Conservation (phyloP, 1,284 basidiomycete species). For the Tilletia indica region DNA sequence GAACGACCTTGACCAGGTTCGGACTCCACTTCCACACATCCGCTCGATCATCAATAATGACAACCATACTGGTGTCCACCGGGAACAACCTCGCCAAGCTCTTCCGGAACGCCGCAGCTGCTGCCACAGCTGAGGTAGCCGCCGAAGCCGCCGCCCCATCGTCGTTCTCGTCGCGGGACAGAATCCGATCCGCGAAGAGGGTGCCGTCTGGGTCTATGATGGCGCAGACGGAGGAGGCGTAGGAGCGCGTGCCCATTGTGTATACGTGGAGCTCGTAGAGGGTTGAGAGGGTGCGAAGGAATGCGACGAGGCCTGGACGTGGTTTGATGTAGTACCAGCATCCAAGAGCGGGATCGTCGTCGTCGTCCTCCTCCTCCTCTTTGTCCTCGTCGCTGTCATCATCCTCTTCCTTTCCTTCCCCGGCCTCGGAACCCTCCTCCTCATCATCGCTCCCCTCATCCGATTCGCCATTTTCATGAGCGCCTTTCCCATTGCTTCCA, state of each 20-base stretch:
- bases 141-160: not conserved
- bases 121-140: not conserved
- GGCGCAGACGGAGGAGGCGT: conserved; percentile 90
- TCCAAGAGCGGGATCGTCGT: conserved; percentile 60
- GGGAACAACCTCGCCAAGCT: conserved; percentile 87
- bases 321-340: conserved; percentile 94
- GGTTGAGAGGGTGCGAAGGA: conserved; percentile 70
- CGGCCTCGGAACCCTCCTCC: not conserved
- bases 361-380: conserved; percentile 12
- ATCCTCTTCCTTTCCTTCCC: conserved; percentile 1
- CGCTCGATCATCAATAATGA: conserved; percentile 95
- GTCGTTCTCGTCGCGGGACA: conserved; percentile 82
- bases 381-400: conserved; percentile 18
- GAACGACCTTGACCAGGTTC: conserved; percentile 92
- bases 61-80: conserved; percentile 91
- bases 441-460: conserved; percentile 22
- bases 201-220: conserved; percentile 85
- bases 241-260: conserved; percentile 96
- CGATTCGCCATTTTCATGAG: conserved; percentile 18
- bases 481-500: not conserved
- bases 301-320: conserved; percentile 81
- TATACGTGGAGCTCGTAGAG: conserved; percentile 99
- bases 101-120: conserved; percentile 72
- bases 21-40: conserved; percentile 95
- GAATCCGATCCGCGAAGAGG: conserved; percentile 80